These are phyloP conservation scores for Tetrapyrgos nigripes DNA, from an alignment of 1,284 basidiomycete species.

Conservation along the genomic window DNA sequence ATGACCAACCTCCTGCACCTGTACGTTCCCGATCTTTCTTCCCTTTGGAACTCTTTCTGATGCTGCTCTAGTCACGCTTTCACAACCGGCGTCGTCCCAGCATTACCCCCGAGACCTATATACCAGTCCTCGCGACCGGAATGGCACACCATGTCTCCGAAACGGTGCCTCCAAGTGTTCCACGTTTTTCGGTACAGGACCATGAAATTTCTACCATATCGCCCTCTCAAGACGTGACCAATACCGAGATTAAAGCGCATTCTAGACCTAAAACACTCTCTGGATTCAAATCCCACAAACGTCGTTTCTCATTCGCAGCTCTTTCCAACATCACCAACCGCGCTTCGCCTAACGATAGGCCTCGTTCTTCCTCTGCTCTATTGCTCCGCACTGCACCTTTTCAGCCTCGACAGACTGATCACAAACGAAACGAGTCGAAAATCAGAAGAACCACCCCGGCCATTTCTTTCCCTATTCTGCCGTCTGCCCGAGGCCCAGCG, in stretches of 20 bases:
- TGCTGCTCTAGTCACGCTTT: background rate
- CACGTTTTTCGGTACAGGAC: background rate
- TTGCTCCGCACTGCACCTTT: background rate
- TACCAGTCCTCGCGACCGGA: background rate
- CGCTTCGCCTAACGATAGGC: background rate
- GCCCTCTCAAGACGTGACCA: conserved; percentile 17
- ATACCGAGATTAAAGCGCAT: conserved; percentile 24
- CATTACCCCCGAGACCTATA: background rate
- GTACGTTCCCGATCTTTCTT: background rate
- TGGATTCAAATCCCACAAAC: conserved; percentile 40
- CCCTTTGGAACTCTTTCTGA: background rate
- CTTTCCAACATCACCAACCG: conserved; percentile 19
- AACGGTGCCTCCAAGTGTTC: background rate
- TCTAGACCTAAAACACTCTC: conserved; percentile 40
- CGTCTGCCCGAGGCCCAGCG: too few species aligned
- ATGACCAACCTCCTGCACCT: background rate
- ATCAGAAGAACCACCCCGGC: too few species aligned
- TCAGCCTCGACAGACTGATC: too few species aligned
- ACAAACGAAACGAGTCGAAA: too few species aligned
- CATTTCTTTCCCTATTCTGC: background rate
- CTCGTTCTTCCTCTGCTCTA: conserved; percentile 25
- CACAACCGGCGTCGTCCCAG: background rate
- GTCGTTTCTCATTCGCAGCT: conserved; percentile 41
- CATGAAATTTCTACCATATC: too few species aligned
- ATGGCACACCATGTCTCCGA: background rate